Base-by-base conservation (phyloP, 352 stramenopile genomes). In the Phytophthora niederhauseri region DNA sequence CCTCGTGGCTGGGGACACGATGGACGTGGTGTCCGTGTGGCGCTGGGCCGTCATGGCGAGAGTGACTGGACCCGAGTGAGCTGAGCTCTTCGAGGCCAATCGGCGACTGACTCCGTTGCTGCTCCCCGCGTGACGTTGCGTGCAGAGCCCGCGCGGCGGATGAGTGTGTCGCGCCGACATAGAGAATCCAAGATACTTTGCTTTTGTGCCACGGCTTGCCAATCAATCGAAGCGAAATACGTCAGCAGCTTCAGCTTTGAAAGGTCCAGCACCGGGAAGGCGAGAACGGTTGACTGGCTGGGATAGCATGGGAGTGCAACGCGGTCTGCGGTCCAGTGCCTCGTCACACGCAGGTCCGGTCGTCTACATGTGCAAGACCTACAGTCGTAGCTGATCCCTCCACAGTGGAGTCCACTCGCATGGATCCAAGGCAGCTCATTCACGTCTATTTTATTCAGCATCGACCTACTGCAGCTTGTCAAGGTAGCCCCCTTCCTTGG, bases 91-190 rank as follows among this genome's bases (percentile, higher is more conserved):
- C 30, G n/a, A 28, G 30, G 46, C 28, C 11, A 64, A 64, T 64
- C 22, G 57, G 28, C 45, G n/a, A 64, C 57, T 64, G 30, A 46
- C 28, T 30, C 3, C 1, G 26, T 30, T 30, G 26, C 26, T 30
- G 26, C 28, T 31, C 28, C 28, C 5, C 38, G 17, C 38, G 28
- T 31, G 28, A 31, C 28, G 28, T 31, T 8, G 38, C 38, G 38
- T 46, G 38, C 38, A 46, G 28, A 46, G 38, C 38, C 9, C 82
- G 63, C 64, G 82, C 77, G 0, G 52, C 61, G 1, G 77, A 75
- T 50, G 3, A 64, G 20, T 48, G 80, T 48, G 1, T 31, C 5
- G 28, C 6, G 28, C 28, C 28, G 28, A 31, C 28, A 31, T 31
- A 31, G 28, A 31, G 28, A 31, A 31, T 31, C 28, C 28, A 31